phyloP scores from a whole-genome alignment of 2,329 filamentous ascomycete species.

The Colletotrichum neosansevieriae region DNA sequence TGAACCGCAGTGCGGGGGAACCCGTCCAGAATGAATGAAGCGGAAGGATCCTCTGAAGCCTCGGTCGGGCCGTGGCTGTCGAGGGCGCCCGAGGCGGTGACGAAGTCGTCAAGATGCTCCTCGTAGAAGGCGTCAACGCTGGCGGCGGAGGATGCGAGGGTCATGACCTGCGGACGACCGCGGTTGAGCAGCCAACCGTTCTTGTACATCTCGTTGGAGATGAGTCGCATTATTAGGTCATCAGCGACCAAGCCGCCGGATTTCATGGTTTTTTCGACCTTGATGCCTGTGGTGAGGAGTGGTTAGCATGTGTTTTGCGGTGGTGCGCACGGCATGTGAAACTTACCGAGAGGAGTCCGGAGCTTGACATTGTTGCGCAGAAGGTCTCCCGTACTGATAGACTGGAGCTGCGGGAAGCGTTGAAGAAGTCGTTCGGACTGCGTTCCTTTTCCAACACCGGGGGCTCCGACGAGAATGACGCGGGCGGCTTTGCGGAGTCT shows the following conservation, averaged over 20 bases:
- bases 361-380: constrained; percentile 93
- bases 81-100: constrained; percentile 55
- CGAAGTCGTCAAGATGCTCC: constrained; percentile 51
- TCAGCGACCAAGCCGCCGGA: constrained; percentile 92
- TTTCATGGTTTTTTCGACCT: constrained; percentile 91
- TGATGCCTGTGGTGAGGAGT: constrained; percentile 72
- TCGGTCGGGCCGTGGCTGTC: constrained; percentile 54
- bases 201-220: constrained; percentile 86
- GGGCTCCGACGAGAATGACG: constrained; percentile 93
- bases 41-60: constrained; percentile 76
- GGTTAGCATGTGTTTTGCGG: constrained; percentile 16
- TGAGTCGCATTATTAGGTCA: constrained; percentile 89
- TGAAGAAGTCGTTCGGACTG: constrained; percentile 90
- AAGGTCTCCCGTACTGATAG: constrained; percentile 94
- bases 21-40: constrained; percentile 95
- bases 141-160: constrained; percentile 58
- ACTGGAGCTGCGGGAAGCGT: constrained; percentile 88
- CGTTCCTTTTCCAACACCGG: constrained; percentile 97
- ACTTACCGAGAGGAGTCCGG: constrained; percentile 83
- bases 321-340: constrained; percentile 7
- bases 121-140: constrained; percentile 52
- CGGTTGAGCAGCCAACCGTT: constrained; percentile 80
- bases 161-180: constrained; percentile 62
- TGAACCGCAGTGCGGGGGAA: constrained; percentile 91
- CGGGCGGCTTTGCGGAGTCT: constrained; percentile 84